These are phyloP conservation scores for Kuraishia capsulata DNA, from an alignment of 805 yeast species.

Conservation along the genomic window DNA sequence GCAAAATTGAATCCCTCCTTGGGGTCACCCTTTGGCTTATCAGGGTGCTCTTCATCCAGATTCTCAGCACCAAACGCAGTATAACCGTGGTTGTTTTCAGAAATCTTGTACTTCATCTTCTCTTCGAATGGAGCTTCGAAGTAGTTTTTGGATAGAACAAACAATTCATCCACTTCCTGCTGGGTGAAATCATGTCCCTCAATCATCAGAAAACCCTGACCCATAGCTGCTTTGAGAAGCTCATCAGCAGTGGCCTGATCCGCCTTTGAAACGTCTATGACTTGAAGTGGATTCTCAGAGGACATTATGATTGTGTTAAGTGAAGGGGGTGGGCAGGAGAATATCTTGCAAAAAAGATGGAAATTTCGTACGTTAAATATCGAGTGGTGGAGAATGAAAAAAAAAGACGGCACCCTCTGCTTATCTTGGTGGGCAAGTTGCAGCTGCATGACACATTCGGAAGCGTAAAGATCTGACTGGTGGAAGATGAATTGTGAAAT, in stretches of 20 bases:
- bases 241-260: conserved; percentile 34
- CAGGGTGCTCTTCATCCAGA: conserved; percentile 24
- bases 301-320: too few relatives aligned
- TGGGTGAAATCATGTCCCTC: conserved; percentile 41
- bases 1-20: conserved; percentile 64
- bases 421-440: too few relatives aligned
- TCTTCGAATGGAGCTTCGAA: conserved; percentile 26
- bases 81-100: conserved; percentile 34
- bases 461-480: too few relatives aligned
- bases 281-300: conserved; percentile 36
- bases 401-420: too few relatives aligned
- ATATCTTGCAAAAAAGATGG: too few relatives aligned
- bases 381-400: too few relatives aligned
- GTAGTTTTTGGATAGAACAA: conserved; percentile 27
- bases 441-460: too few relatives aligned
- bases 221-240: conserved; percentile 33
- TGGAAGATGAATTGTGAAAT: too few relatives aligned
- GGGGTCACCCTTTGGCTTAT: conserved; percentile 41
- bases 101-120: conserved; percentile 24
- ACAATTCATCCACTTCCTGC: conserved; percentile 29
- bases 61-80: conserved; percentile 34
- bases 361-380: too few relatives aligned
- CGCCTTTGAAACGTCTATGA: conserved; percentile 45
- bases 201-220: conserved; percentile 40
- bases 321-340: too few relatives aligned